Percentiles rank a stretch among this genome's conserved stretches.
Conservation (phyloP, 1,284 basidiomycete species). For the Cronartium quercuum region DNA sequence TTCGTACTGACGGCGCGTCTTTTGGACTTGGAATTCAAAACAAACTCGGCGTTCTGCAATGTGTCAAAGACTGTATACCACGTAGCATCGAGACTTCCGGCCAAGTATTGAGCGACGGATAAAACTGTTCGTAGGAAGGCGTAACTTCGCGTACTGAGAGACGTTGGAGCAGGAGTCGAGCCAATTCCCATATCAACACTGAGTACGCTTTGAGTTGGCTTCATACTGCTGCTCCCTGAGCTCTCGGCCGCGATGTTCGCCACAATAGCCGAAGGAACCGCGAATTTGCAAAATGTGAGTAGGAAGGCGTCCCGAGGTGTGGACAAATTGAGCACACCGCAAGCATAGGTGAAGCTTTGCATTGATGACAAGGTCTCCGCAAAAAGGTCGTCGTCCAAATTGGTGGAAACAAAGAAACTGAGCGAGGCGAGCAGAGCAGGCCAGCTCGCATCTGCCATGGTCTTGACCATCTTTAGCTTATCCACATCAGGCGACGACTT, state of each 20-base stretch:
- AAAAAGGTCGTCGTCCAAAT: slow-evolving; percentile 79
- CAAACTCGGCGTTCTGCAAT: slow-evolving; percentile 85
- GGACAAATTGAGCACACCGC: slow-evolving; percentile 74
- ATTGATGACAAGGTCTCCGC: slow-evolving; percentile 72
- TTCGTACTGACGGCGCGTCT: slow-evolving; percentile 36
- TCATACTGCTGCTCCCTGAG: slow-evolving; percentile 53
- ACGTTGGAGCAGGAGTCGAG: slow-evolving; percentile 46
- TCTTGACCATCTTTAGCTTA: slow-evolving; percentile 60
- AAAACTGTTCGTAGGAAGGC: slow-evolving; percentile 80
- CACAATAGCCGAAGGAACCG: slow-evolving; percentile 79
- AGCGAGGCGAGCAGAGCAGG: slow-evolving; percentile 81
- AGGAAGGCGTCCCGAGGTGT: slow-evolving; percentile 92
- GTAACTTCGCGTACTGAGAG: slow-evolving; percentile 78
- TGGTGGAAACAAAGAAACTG: slow-evolving; percentile 80
- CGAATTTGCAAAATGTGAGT: slow-evolving; percentile 73
- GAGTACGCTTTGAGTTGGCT: slow-evolving; percentile 54
- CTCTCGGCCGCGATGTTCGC: slow-evolving; percentile 68
- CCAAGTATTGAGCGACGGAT: slow-evolving; percentile 70
- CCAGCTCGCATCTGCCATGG: slow-evolving; percentile 79
- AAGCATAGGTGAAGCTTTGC: slow-evolving; percentile 76
- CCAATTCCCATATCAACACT: slow-evolving; percentile 65
- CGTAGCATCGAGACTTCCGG: slow-evolving; percentile 71
- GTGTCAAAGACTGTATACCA: slow-evolving; percentile 89
- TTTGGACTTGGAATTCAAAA: slow-evolving; percentile 60
- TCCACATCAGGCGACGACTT: slow-evolving; percentile 49